These are phyloP conservation scores for Euphorbia peplus DNA, from an alignment of 345 rosid species.

Conservation along the genomic window DNA sequence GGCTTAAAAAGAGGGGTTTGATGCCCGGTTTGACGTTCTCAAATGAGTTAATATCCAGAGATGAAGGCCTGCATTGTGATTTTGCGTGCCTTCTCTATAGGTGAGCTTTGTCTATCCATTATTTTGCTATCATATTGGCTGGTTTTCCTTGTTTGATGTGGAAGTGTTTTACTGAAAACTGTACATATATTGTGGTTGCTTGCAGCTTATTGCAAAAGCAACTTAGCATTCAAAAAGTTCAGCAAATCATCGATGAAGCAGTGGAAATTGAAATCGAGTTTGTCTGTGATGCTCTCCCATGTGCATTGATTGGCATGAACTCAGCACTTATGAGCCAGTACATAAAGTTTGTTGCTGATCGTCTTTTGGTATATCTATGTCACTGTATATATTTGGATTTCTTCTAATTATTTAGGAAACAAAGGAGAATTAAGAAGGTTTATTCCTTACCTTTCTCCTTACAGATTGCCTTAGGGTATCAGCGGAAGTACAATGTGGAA, in stretches of 20 bases:
- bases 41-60: slow-evolving; percentile 91
- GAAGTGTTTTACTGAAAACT: background rate
- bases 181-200: background rate
- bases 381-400: background rate
- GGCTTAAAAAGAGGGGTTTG: slow-evolving; percentile 94
- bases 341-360: slow-evolving; percentile 85
- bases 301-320: slow-evolving; percentile 90
- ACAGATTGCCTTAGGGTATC: slow-evolving; percentile 68
- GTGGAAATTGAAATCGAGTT: slow-evolving; percentile 87
- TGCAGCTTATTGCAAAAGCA: slow-evolving; percentile 62
- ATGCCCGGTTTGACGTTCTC: slow-evolving; percentile 97
- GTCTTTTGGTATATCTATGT: slow-evolving; percentile 59
- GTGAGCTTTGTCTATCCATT: slow-evolving; percentile 25
- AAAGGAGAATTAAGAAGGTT: background rate
- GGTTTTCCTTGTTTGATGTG: background rate
- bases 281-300: slow-evolving; percentile 86
- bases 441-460: slow-evolving; percentile 7
- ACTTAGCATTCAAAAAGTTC: slow-evolving; percentile 57
- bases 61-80: slow-evolving; percentile 92
- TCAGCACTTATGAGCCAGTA: slow-evolving; percentile 86
- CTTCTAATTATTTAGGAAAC: background rate
- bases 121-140: no score
- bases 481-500: slow-evolving; percentile 57
- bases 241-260: slow-evolving; percentile 66
- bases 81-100: slow-evolving; percentile 90